Percentiles rank a stretch among this genome's conserved stretches.
phyloP scores from a whole-genome alignment of 345 rosid genomes.

The Moricandia moricandioides region DNA sequence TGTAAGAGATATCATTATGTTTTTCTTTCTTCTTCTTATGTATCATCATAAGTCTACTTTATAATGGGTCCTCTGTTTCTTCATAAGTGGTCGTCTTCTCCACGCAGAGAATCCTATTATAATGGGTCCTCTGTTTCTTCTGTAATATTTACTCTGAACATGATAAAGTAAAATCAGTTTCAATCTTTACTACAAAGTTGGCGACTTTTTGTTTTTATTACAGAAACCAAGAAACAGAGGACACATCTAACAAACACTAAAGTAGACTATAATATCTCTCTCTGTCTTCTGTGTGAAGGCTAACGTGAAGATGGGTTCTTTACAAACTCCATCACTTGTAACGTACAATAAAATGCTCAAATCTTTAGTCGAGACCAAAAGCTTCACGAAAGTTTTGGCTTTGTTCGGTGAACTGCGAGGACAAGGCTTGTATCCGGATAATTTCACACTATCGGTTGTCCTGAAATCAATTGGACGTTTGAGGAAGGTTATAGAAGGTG shows the following conservation, averaged over 20 bases:
- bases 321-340: conserved; percentile 40
- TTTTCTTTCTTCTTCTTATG: neutral
- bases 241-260: no score
- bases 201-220: neutral
- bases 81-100: neutral
- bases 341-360: conserved; percentile 57
- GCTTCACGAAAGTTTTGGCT: conserved; percentile 39
- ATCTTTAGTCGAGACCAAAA: conserved; percentile 44
- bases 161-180: neutral
- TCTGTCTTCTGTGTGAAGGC: neutral
- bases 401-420: conserved; percentile 47
- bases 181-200: neutral
- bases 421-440: conserved; percentile 60
- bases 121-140: conserved; percentile 9
- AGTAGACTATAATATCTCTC: neutral
- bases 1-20: no score
- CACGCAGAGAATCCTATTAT: neutral
- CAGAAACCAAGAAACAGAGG: no score
- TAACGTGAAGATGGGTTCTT: conserved; percentile 2
- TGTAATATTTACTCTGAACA: neutral
- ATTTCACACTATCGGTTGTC: conserved; percentile 70
- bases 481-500: conserved; percentile 39
- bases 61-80: no score
- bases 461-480: conserved; percentile 42
- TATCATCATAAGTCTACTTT: neutral